A percentile compares a stretch with the other conserved stretches of the same genome.
These are phyloP conservation scores for Phaseolus coccineus DNA, from an alignment of 331 rosid species.

Conservation along the genomic window DNA sequence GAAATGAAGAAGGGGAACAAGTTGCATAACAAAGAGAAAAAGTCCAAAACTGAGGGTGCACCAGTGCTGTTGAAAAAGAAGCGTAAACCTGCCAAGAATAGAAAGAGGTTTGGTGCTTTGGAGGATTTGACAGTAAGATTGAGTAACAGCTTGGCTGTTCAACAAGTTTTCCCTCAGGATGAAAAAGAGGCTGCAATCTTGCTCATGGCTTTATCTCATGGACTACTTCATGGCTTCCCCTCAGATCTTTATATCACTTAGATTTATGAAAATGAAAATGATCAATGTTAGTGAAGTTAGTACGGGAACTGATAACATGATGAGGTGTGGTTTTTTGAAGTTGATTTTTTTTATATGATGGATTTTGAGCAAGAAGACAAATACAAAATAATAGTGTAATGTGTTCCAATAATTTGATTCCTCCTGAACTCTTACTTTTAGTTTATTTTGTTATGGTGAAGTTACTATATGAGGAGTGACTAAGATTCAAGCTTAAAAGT, in stretches of 20 bases:
- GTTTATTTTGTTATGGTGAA: not conserved
- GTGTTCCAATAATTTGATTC: not conserved
- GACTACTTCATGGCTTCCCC: constrained; percentile 69
- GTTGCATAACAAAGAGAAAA: constrained; percentile 48
- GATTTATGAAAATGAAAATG: not conserved
- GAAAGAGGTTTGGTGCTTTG: constrained; percentile 51
- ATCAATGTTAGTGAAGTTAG: not conserved
- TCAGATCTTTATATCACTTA: constrained; percentile 28
- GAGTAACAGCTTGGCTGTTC: constrained; percentile 58
- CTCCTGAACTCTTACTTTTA: not conserved
- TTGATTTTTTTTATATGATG: constrained; percentile 12
- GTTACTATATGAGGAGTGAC: not conserved
- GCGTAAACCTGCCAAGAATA: constrained; percentile 48
- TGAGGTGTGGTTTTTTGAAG: constrained; percentile 21
- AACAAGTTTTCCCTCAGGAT: constrained; percentile 78
- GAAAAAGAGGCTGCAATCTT: constrained; percentile 92
- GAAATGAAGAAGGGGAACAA: constrained; percentile 42
- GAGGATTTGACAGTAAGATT: constrained; percentile 61
- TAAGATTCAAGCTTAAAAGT: not conserved
- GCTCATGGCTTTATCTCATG: constrained; percentile 87
- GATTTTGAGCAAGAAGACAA: constrained; percentile 48
- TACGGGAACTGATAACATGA: not conserved
- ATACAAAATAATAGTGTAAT: constrained; percentile 43
- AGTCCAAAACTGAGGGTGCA: constrained; percentile 43
- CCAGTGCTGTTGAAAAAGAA: constrained; percentile 57